Evolutionary conservation across 176 grass and related monocot species (phyloP).

Genomic region (Triticum turgidum): DNA sequence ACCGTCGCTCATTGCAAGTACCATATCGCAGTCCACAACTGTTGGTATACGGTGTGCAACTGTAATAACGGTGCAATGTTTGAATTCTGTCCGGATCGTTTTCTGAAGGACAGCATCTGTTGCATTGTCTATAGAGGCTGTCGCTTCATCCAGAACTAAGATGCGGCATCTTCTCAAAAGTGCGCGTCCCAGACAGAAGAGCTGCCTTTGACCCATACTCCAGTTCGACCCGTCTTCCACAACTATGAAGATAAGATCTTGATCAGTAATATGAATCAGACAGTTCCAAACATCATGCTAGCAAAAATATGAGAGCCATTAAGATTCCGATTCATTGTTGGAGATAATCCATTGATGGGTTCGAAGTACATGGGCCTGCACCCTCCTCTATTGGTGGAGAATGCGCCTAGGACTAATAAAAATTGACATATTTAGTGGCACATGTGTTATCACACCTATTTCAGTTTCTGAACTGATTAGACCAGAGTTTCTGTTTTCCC

Average conservation of each 20-base stretch:
- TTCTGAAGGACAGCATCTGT: constrained; percentile 92
- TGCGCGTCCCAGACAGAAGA: constrained; percentile 83
- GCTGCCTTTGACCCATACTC: constrained; percentile 97
- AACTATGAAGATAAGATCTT: constrained; percentile 39
- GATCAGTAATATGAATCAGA: background rate
- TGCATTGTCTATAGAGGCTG: constrained; percentile 87
- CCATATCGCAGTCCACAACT: constrained; percentile 80
- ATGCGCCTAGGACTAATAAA: background rate
- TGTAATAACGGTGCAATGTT: constrained; percentile 77
- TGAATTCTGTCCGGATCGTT: constrained; percentile 76
- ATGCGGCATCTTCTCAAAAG: constrained; percentile 70
- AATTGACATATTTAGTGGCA: background rate
- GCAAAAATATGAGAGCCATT: background rate
- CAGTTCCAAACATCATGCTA: background rate
- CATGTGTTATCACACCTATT: background rate
- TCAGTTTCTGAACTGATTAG: background rate
- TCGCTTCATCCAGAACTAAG: constrained; percentile 88
- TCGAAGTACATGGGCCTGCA: too few relatives aligned
- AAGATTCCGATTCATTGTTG: too few relatives aligned
- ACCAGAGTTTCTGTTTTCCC: background rate
- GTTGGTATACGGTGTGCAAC: constrained; percentile 91
- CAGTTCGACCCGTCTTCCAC: constrained; percentile 87
- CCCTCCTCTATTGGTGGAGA: too few relatives aligned
- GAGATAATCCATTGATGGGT: too few relatives aligned
- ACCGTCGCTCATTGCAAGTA: constrained; percentile 84